Evolutionary conservation across 345 rosid species (phyloP).

Genomic region (Camelina hispida): DNA sequence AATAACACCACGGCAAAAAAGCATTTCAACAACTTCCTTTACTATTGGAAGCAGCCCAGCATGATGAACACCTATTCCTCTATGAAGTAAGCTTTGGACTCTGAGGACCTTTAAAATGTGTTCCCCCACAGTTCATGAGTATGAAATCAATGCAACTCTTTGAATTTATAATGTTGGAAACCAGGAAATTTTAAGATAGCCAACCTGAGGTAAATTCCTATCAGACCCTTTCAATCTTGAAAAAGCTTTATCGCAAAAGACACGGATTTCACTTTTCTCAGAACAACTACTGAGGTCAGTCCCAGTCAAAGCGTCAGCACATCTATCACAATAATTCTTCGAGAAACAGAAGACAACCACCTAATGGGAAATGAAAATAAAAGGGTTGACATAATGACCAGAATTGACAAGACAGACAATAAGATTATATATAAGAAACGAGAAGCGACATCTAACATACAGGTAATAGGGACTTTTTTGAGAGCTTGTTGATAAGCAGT

Average conservation of each 20-base stretch:
- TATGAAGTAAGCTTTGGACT: slow-evolving; percentile 83
- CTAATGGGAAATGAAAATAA: slow-evolving; percentile 44
- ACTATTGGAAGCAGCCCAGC: slow-evolving; percentile 99
- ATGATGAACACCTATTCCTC: slow-evolving; percentile 98
- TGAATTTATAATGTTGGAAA: slow-evolving; percentile 26
- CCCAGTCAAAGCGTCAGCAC: slow-evolving; percentile 72
- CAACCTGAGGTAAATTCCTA: slow-evolving; percentile 94
- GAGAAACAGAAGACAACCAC: slow-evolving; percentile 96
- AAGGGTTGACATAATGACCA: slow-evolving; percentile 22
- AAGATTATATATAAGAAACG: slow-evolving; percentile 16
- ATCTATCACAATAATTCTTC: slow-evolving; percentile 93
- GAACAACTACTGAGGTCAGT: slow-evolving; percentile 81
- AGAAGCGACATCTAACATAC: slow-evolving; percentile 50
- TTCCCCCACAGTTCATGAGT: slow-evolving; percentile 38
- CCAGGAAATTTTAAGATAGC: slow-evolving; percentile 28
- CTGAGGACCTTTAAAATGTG: slow-evolving; percentile 70
- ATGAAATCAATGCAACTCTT: slow-evolving; percentile 31
- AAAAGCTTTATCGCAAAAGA: slow-evolving; percentile 96
- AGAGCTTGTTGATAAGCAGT: slow-evolving; percentile 83
- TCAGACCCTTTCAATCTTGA: slow-evolving; percentile 96
- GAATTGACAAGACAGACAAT: not conserved
- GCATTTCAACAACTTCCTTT: slow-evolving; percentile 99
- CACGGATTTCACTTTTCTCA: slow-evolving; percentile 85
- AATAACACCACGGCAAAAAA: slow-evolving; percentile 94
- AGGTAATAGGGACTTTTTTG: slow-evolving; percentile 81